Percentiles rank a stretch among this genome's conserved stretches.
Conservation (phyloP, 352 stramenopile species). For the Pythium phragmiticola region DNA sequence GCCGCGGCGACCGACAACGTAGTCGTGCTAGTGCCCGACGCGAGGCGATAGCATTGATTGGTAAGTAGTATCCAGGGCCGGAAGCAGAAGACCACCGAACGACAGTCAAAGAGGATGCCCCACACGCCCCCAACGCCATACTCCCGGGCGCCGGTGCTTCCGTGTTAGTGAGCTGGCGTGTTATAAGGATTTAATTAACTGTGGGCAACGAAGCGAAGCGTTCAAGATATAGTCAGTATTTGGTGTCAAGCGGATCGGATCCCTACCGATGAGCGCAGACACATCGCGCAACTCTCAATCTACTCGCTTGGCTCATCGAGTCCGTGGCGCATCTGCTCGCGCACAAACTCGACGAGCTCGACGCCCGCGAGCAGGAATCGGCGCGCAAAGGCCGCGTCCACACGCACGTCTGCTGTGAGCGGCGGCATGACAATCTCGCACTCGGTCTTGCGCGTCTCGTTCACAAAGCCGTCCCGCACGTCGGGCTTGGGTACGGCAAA, state of each 20-base stretch:
- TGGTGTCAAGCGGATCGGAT: no score
- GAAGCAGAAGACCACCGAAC: no score
- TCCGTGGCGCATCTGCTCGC: slow-evolving; percentile 11
- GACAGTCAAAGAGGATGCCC: no score
- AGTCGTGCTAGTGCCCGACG: slow-evolving; percentile 17
- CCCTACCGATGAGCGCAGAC: no score
- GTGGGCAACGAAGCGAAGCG: no score
- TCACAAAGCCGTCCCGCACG: slow-evolving; percentile 48
- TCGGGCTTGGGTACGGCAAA: slow-evolving; percentile 50
- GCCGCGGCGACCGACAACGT: slow-evolving; percentile 3
- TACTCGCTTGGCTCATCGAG: background rate
- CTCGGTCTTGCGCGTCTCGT: slow-evolving; percentile 53
- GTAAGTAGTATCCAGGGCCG: no score
- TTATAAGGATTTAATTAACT: no score
- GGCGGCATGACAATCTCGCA: slow-evolving; percentile 61
- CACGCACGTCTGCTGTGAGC: slow-evolving; percentile 49
- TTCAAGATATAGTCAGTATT: no score
- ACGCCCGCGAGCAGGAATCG: slow-evolving; percentile 56
- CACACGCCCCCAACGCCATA: no score
- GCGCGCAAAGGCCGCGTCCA: slow-evolving; percentile 51
- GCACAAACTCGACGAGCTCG: slow-evolving; percentile 68
- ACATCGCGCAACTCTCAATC: no score
- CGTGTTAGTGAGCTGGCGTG: no score
- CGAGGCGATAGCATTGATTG: slow-evolving; percentile 20
- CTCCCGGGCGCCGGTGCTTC: no score